These are phyloP conservation scores for Umbellularia californica DNA, from an alignment of 164 flowering plant species.

Conservation along the genomic window DNA sequence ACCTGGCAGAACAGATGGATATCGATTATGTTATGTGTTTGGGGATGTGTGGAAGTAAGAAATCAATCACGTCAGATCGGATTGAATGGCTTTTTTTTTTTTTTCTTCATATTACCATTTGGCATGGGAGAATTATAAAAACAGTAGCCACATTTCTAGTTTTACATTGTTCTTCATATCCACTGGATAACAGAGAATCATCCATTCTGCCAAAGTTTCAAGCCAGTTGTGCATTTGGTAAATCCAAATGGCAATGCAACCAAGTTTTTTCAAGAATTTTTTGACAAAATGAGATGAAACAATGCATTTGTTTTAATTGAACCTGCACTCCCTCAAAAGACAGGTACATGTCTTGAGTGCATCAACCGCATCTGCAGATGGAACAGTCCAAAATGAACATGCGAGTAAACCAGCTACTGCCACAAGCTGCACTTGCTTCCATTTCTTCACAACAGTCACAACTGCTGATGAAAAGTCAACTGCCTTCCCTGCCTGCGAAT, in stretches of 20 bases:
- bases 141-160: not conserved
- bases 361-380: conserved; percentile 69
- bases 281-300: not conserved
- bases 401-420: conserved; percentile 41
- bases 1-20: not conserved
- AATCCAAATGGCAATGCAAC: not conserved
- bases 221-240: not conserved
- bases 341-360: conserved; percentile 85
- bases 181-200: not conserved
- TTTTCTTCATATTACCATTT: not conserved
- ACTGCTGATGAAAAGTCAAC: not conserved
- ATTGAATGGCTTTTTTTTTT: not conserved
- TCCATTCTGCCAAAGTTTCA: not conserved
- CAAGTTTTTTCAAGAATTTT: not conserved
- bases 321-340: conserved; percentile 83
- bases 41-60: not conserved
- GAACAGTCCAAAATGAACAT: conserved; percentile 40
- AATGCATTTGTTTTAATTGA: not conserved
- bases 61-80: not conserved
- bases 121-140: not conserved
- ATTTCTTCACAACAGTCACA: conserved; percentile 20
- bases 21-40: too few species aligned
- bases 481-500: not conserved
- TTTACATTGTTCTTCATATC: not conserved
- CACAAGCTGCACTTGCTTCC: conserved; percentile 32